These are phyloP conservation scores for Hippophae rhamnoides DNA, from an alignment of 306 rosid species.

Conservation along the genomic window DNA sequence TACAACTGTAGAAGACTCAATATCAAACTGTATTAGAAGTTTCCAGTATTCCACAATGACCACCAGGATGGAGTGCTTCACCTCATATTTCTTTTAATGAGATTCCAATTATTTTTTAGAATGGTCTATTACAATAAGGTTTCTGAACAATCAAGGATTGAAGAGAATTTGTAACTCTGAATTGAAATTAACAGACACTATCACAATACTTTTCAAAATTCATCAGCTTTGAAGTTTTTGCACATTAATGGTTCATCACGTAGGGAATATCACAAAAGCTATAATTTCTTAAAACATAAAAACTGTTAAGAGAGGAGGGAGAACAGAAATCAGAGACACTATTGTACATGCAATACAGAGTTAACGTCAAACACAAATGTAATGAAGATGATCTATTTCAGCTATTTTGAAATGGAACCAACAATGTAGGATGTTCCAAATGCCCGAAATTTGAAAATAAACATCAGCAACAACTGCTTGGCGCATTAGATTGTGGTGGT, in stretches of 20 bases:
- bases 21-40: too few relatives aligned
- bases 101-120: too few relatives aligned
- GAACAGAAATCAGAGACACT: background rate
- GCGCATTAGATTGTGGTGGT: constrained; percentile 39
- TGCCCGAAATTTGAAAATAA: constrained; percentile 12
- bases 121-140: too few relatives aligned
- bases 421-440: constrained; percentile 9
- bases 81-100: too few relatives aligned
- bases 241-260: constrained; percentile 4
- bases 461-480: constrained; percentile 77
- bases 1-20: too few relatives aligned
- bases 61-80: too few relatives aligned
- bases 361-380: constrained; percentile 7
- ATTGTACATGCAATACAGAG: constrained; percentile 13
- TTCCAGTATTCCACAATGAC: too few relatives aligned
- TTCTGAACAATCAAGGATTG: background rate
- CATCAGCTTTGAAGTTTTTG: constrained; percentile 1
- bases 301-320: background rate
- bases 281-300: constrained; percentile 9
- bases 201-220: background rate
- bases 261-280: constrained; percentile 9
- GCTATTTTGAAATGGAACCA: background rate
- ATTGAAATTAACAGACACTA: background rate
- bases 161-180: background rate
- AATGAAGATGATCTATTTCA: constrained; percentile 5